Conservation (phyloP, 371 early-diverging fungal genomes). For the Mortierella polycephala region DNA sequence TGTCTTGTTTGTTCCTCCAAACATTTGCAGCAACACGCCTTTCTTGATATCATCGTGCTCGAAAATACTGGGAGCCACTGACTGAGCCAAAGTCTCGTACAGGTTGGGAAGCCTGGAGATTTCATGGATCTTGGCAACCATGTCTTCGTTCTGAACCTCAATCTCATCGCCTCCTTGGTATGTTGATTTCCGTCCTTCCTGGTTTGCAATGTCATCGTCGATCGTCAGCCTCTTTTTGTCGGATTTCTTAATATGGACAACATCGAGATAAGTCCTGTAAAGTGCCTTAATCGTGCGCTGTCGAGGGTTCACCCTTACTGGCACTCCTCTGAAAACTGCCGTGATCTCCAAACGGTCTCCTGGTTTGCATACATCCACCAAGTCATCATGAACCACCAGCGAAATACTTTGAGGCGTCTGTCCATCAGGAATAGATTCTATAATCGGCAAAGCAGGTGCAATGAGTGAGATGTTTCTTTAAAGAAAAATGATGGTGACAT, state of each 20-base stretch:
- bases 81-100: constrained; percentile 84
- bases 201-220: constrained; percentile 41
- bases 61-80: constrained; percentile 96
- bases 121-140: constrained; percentile 71
- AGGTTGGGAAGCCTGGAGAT: constrained; percentile 74
- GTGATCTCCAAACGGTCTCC: constrained; percentile 98
- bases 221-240: constrained; percentile 76
- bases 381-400: constrained; percentile 91
- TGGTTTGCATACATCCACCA: constrained; percentile 96
- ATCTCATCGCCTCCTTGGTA: constrained; percentile 79
- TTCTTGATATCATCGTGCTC: constrained; percentile 99
- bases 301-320: constrained; percentile 95
- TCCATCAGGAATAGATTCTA: constrained; percentile 97
- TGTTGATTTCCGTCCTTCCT: constrained; percentile 27
- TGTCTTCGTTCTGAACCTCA: constrained; percentile 64
- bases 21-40: constrained; percentile 96
- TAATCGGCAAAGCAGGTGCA: neutral
- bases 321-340: constrained; percentile 97
- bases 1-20: constrained; percentile 95
- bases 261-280: constrained; percentile 98
- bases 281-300: constrained; percentile 92
- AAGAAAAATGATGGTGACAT: neutral
- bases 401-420: constrained; percentile 99
- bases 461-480: neutral
- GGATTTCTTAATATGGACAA: constrained; percentile 90